Evolutionary conservation across 2,329 filamentous ascomycete genomes (phyloP).

Genomic region (Apiospora hydei): DNA sequence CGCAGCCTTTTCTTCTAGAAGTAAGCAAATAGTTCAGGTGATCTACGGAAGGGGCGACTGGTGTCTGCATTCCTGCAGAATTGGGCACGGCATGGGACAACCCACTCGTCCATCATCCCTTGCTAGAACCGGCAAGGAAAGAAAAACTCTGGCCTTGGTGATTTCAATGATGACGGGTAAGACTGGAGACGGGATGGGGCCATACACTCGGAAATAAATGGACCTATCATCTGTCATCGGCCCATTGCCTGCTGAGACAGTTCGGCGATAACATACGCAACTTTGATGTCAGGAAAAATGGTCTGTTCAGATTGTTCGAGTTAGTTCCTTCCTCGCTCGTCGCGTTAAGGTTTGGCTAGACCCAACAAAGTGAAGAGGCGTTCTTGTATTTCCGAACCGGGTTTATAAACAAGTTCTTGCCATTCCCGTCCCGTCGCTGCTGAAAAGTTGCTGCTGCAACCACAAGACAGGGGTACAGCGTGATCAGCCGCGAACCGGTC

Average conservation of each 20-base stretch:
- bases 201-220: not conserved
- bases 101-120: not conserved
- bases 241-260: not conserved
- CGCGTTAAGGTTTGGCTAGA: not conserved
- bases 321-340: not conserved
- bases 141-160: not conserved
- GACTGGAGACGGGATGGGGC: constrained; percentile 1
- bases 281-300: not conserved
- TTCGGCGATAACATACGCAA: not conserved
- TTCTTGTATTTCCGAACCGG: not conserved
- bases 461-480: not conserved
- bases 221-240: constrained; percentile 8
- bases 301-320: not conserved
- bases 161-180: not conserved
- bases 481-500: not conserved
- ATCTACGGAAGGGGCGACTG: constrained; percentile 5
- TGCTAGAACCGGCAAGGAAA: not conserved
- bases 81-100: not conserved
- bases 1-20: not conserved
- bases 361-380: not conserved
- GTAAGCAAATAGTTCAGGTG: not conserved
- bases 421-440: not conserved
- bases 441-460: not conserved
- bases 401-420: not conserved
- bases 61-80: not conserved